Base-by-base conservation (phyloP, 352 stramenopile genomes). In the Pilasporangium apinafurcum region DNA sequence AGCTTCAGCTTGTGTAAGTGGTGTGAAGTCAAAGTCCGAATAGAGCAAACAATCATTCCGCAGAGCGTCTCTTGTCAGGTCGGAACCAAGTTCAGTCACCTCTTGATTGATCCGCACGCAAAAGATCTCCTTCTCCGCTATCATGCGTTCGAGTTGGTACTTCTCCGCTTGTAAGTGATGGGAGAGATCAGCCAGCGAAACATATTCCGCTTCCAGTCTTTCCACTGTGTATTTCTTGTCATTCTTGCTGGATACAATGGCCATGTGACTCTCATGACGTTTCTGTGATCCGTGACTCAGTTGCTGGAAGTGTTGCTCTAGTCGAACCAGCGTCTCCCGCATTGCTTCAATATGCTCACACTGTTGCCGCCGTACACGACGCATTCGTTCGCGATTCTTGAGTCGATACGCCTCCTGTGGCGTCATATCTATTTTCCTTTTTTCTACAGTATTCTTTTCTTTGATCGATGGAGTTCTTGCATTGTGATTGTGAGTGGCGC, bases 161-260 rank as follows among this genome's bases (percentile, higher is more conserved):
- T 82, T 82, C 28, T 86, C 69, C 21, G 77, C 65, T 53, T 83
- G 74, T 12, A 86, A 50, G 25, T 53, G 59, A 33, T 76, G 65
- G 12, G 73, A 83, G 13, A 78, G 35, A 31, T 81, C 73, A 1
- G 73, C 69, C 34, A 83, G 46, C 4, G 59, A 57, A 12, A 65
- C 68, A 48, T 83, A 86, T 30, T 82, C 54, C 5, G 69, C 59
- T 14, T 83, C 66, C 21, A n/a, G n/a, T n/a, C 60, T 44, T 39
- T 42, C 5, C 46, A 21, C 36, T 60, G 40, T 4, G 53, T 60
- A 8, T 55, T 37, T 0, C 20, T 16, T 2, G 38, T n/a, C n/a
- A n/a, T n/a, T n/a, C n/a, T n/a, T 40, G 20, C 7, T 16, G 16
- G 8, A 5, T 7, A 34, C 38, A 8, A 27, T 22, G 16, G 9